Conservation (phyloP, 2,329 filamentous ascomycete genomes). For the Alternaria alternata region DNA sequence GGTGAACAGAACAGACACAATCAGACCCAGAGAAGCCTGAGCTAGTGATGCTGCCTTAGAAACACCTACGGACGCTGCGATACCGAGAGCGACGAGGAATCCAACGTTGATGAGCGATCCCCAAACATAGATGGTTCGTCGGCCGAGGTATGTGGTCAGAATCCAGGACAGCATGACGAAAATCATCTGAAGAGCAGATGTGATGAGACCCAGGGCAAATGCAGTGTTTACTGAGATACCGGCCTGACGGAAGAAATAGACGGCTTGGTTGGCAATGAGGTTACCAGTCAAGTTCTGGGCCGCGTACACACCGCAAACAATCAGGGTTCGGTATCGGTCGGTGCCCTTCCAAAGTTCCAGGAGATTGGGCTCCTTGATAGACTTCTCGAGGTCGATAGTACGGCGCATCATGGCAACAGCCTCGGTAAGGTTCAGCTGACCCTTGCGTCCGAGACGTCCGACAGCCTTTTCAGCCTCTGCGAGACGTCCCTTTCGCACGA, state of each 20-base stretch:
- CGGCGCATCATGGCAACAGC: constrained; percentile 68
- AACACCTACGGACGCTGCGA: constrained; percentile 62
- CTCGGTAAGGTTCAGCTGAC: constrained; percentile 53
- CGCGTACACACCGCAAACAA: constrained; percentile 66
- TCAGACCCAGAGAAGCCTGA: constrained; percentile 69
- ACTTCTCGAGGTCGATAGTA: constrained; percentile 63
- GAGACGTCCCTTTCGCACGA: constrained; percentile 56
- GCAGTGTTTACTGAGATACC: constrained; percentile 63
- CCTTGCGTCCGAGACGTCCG: constrained; percentile 58
- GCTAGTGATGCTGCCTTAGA: constrained; percentile 58
- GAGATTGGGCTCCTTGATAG: constrained; percentile 57
- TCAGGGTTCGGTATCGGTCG: constrained; percentile 63
- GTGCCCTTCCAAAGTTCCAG: constrained; percentile 64
- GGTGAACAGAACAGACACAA: constrained; percentile 71
- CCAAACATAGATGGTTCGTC: constrained; percentile 71
- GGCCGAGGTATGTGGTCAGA: constrained; percentile 69
- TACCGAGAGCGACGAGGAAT: constrained; percentile 66
- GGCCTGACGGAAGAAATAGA: constrained; percentile 70
- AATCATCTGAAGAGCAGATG: constrained; percentile 68
- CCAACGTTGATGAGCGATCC: constrained; percentile 63
- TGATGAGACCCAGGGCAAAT: constrained; percentile 71
- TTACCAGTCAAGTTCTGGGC: constrained; percentile 70
- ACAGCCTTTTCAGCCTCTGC: constrained; percentile 57
- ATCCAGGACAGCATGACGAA: constrained; percentile 74
- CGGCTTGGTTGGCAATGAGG: constrained; percentile 69